These are phyloP conservation scores for Picea engelmannii DNA, from an alignment of 83 land plant genomes.

Conservation along the genomic window DNA sequence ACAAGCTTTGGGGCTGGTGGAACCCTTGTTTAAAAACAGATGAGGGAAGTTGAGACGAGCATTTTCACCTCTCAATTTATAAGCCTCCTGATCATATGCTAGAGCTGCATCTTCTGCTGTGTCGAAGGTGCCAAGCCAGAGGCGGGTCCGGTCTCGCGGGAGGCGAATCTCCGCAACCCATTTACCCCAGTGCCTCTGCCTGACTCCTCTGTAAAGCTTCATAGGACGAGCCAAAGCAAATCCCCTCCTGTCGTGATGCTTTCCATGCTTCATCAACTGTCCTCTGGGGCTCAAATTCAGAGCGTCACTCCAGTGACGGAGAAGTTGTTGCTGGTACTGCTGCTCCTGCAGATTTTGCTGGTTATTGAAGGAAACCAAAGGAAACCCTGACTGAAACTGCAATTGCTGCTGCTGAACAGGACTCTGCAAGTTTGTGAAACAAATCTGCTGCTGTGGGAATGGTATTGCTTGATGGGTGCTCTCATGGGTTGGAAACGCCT, in stretches of 20 bases:
- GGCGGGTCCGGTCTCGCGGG: constrained; percentile 61
- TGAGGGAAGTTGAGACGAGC: constrained; percentile 70
- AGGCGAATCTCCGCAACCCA: constrained; percentile 80
- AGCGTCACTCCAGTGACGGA: constrained; percentile 55
- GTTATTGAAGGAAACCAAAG: constrained; percentile 5
- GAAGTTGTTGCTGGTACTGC: constrained; percentile 36
- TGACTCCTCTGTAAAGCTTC: constrained; percentile 70
- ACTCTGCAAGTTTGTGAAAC: constrained; percentile 9
- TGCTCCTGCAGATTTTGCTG: constrained; percentile 18
- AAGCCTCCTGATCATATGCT: constrained; percentile 73
- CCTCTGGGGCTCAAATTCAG: constrained; percentile 63
- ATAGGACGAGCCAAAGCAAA: constrained; percentile 25
- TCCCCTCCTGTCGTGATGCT: constrained; percentile 23
- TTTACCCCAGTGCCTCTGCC: constrained; percentile 80
- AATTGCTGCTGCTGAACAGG: constrained; percentile 7
- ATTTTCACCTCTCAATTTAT: constrained; percentile 56
- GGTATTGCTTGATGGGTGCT: not conserved
- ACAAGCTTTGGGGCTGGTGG: constrained; percentile 1
- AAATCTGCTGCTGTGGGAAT: constrained; percentile 13
- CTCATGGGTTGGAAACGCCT: not conserved
- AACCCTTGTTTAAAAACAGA: constrained; percentile 32
- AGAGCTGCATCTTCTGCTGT: constrained; percentile 75
- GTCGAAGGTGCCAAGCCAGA: constrained; percentile 78
- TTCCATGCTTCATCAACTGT: constrained; percentile 42
- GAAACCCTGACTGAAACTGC: constrained; percentile 17